These are phyloP conservation scores for Pelargonium nanum DNA, from an alignment of 345 rosid species.

Conservation along the genomic window DNA sequence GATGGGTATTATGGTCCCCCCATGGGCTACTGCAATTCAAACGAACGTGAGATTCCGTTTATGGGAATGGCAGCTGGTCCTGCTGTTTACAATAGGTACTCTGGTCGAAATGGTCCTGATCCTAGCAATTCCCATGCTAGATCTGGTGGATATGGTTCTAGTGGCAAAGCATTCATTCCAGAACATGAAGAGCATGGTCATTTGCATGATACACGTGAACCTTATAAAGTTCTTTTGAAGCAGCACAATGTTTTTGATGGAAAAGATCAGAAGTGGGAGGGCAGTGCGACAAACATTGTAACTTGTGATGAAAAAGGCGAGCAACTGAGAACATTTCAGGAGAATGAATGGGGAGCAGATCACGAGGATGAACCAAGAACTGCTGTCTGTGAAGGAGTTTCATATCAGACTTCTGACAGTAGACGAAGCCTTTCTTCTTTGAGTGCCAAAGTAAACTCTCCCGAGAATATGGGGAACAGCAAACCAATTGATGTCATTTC, in stretches of 20 bases:
- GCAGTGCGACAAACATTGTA: conserved; percentile 15
- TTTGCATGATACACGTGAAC: conserved; percentile 43
- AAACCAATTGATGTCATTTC: conserved; percentile 25
- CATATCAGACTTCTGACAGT: conserved; percentile 19
- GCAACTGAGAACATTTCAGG: conserved; percentile 24
- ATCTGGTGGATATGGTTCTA: conserved; percentile 47
- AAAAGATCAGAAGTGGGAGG: conserved; percentile 39
- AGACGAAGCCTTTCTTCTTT: conserved; percentile 17
- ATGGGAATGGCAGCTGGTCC: conserved; percentile 70
- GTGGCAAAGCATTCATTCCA: conserved; percentile 26
- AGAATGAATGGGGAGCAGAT: conserved; percentile 38
- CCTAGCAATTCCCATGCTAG: conserved; percentile 33
- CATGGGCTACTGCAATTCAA: conserved; percentile 55
- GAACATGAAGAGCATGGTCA: conserved; percentile 49
- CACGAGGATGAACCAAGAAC: conserved; percentile 20
- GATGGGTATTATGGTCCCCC: conserved; percentile 84
- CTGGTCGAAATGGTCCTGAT: conserved; percentile 49
- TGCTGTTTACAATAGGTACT: too few relatives aligned
- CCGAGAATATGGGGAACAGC: conserved; percentile 17
- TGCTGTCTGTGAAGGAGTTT: conserved; percentile 21
- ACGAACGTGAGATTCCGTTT: conserved; percentile 61
- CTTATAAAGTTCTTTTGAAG: conserved; percentile 66
- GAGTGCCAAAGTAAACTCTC: conserved; percentile 22
- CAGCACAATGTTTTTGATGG: conserved; percentile 60
- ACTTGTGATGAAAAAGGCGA: conserved; percentile 32